Evolutionary conservation across 441 rosid genomes (phyloP).

Genomic region (Corymbia citriodora): DNA sequence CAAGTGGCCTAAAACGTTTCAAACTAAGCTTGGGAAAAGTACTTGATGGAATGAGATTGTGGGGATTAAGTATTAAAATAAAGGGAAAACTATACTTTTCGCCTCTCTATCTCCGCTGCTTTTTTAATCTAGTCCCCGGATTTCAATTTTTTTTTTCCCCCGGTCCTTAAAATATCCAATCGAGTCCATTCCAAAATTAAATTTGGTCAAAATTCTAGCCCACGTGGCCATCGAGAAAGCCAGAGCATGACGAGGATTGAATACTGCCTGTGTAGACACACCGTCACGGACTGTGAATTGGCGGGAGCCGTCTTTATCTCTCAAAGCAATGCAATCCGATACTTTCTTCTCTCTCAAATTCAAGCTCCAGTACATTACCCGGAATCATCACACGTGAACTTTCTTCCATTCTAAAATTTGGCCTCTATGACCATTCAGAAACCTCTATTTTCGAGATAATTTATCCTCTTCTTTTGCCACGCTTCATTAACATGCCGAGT

Average conservation of each 20-base stretch:
- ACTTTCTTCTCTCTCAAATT: not conserved
- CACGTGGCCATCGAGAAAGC: not conserved
- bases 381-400: not conserved
- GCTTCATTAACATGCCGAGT: fast-evolving
- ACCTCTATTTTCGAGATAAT: not conserved
- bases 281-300: not conserved
- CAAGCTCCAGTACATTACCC: fast-evolving
- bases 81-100: not conserved
- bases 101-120: not conserved
- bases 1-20: not conserved
- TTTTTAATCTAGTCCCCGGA: not conserved
- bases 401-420: not conserved
- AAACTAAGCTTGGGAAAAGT: not conserved
- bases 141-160: not conserved
- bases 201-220: not conserved
- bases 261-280: not conserved
- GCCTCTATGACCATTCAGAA: not conserved
- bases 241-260: not conserved
- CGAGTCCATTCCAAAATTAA: not conserved
- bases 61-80: not conserved
- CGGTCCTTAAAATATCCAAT: too few relatives aligned
- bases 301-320: not conserved
- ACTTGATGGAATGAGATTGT: not conserved
- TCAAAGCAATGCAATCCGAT: not conserved
- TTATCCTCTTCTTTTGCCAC: not conserved